phyloP scores from a whole-genome alignment of 2,329 filamentous ascomycete species.

The Aaosphaeria arxii region DNA sequence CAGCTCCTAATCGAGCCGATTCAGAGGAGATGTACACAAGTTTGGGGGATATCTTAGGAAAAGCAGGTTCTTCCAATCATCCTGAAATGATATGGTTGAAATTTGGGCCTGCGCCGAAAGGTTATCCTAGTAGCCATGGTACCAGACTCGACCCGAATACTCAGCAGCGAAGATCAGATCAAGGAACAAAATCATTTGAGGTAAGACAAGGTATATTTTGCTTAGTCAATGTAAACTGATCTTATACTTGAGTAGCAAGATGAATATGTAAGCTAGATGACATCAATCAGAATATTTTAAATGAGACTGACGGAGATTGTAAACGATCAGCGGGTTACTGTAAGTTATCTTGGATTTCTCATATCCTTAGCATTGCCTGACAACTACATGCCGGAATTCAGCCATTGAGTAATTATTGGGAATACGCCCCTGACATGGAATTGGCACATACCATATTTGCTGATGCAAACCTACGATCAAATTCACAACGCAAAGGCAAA shows the following conservation, averaged over 20 bases:
- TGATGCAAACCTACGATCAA: neutral
- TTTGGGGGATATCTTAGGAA: neutral
- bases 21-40: neutral
- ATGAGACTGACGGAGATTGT: neutral
- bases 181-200: neutral
- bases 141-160: neutral
- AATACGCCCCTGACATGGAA: conserved; percentile 5
- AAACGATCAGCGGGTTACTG: neutral
- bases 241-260: neutral
- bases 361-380: neutral
- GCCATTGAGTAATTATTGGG: conserved; percentile 5
- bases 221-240: neutral
- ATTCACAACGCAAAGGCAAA: neutral
- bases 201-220: too few relatives aligned
- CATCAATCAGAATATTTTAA: neutral
- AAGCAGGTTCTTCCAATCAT: neutral
- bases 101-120: neutral
- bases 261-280: neutral
- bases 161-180: neutral
- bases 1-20: neutral
- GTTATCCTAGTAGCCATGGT: neutral
- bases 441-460: neutral
- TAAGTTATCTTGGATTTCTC: neutral
- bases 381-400: neutral
- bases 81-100: neutral